Base-by-base conservation (phyloP, 2,329 filamentous ascomycete species). In the Ascochyta pisi region DNA sequence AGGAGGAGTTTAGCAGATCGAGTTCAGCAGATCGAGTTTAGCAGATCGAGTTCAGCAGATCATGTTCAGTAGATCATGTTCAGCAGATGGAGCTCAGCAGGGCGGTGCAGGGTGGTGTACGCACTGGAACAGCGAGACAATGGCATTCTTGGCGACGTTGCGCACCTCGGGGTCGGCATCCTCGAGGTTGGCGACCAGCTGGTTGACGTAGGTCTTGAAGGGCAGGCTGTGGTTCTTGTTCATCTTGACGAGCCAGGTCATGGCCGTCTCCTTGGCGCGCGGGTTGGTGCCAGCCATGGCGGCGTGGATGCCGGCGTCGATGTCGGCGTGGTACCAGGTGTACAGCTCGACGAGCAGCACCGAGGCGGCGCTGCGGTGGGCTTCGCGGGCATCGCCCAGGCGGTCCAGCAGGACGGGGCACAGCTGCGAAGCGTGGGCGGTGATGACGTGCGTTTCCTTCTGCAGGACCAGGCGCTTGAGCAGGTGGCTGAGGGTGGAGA, bases 161-260 rank as follows among this genome's bases (percentile, higher is more conserved):
- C 94, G 87, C 62, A 97, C 92, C 76, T 87, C 88, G 45, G 90
- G 89, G 73, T 96, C 94, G 9, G 92, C 90, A 74, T 97, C 93
- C 77, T 97, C 94, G 38, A 97, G 83, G 63, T 95, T 84, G 50
- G 91, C 89, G 79, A 97, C 94, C 37, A 97, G 82, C 10, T 84
- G 83, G 3, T 91, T 89, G 1, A 96, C 92, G 73, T 96, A 96
- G 68, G 81, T 81, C 60, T 91, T 89, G 77, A 97, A 97, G 34
- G 88, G 87, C 62, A 97, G 80, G 35, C 86, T 87, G 55, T 92
- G 85, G 50, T 91, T 89, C 70, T 88, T 85, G 73, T 95, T 90
- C 88, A 94, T 96, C 84, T 89, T 88, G 31, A 92, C 82, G 33
- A 97, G 80, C 93, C 93, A 97, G 59, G 88, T 84, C 86, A 97